phyloP scores from a whole-genome alignment of 2,329 filamentous ascomycete genomes.

The Fusarium phyllophilum region DNA sequence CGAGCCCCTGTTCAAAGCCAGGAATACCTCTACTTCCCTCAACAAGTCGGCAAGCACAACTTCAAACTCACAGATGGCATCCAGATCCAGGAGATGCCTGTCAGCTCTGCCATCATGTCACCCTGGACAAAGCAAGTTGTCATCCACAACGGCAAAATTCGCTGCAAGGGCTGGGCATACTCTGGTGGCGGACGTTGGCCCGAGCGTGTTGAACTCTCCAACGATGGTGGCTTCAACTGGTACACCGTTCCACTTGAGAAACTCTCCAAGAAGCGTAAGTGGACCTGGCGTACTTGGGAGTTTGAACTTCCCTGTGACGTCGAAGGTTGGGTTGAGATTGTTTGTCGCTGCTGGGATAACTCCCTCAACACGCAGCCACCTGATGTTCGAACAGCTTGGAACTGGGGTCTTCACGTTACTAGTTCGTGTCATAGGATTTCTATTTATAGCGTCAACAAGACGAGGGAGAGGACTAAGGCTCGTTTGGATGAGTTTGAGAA shows the following conservation, averaged over 20 bases:
- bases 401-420: conserved; percentile 74
- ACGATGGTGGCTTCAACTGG: conserved; percentile 72
- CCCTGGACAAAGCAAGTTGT: conserved; percentile 70
- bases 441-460: conserved; percentile 71
- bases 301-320: conserved; percentile 70
- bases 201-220: conserved; percentile 70
- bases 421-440: conserved; percentile 69
- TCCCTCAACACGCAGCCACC: conserved; percentile 69
- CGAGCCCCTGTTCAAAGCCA: conserved; percentile 70
- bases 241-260: conserved; percentile 70
- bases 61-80: conserved; percentile 67
- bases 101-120: conserved; percentile 73
- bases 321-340: conserved; percentile 70
- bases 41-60: conserved; percentile 76
- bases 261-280: conserved; percentile 69
- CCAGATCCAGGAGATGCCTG: conserved; percentile 78
- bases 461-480: conserved; percentile 57
- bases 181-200: conserved; percentile 69
- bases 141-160: conserved; percentile 68
- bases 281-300: conserved; percentile 73
- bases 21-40: conserved; percentile 76
- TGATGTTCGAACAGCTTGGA: conserved; percentile 66
- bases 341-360: conserved; percentile 70
- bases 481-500: conserved; percentile 63
- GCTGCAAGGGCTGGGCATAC: conserved; percentile 67